Percentiles rank a stretch among this genome's conserved stretches.
These are phyloP conservation scores for Debaryomyces sp. DNA, from an alignment of 1,139 yeast species.

Conservation along the genomic window DNA sequence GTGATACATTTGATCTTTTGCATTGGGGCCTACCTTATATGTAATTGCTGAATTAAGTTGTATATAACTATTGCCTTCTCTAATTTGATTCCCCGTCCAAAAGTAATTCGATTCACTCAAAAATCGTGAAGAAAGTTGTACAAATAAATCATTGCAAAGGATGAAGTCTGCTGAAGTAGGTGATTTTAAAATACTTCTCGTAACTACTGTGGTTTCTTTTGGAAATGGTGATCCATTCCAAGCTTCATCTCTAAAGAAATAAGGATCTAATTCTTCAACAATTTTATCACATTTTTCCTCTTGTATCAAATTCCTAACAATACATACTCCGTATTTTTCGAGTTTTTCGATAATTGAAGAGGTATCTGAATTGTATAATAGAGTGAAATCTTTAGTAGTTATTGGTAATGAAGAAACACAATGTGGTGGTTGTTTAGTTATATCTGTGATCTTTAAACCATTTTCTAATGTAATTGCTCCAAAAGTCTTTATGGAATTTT, in stretches of 20 bases:
- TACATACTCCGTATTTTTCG: constrained; percentile 22
- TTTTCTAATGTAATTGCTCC: neutral
- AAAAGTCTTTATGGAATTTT: neutral
- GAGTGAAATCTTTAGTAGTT: neutral
- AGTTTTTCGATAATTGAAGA: constrained; percentile 14
- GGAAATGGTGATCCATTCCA: constrained; percentile 26
- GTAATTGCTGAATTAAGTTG: constrained; percentile 26
- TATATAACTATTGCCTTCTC: constrained; percentile 20
- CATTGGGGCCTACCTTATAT: constrained; percentile 29
- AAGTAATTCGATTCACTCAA: constrained; percentile 20
- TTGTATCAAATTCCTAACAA: constrained; percentile 19
- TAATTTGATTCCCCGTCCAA: constrained; percentile 21
- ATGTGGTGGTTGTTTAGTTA: neutral
- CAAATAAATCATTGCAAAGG: constrained; percentile 16
- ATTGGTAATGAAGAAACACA: neutral
- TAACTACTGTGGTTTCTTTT: constrained; percentile 19
- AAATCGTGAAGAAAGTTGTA: constrained; percentile 16
- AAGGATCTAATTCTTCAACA: constrained; percentile 19
- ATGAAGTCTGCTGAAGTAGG: constrained; percentile 18
- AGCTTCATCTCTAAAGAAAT: constrained; percentile 17
- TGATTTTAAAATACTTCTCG: constrained; percentile 21
- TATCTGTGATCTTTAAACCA: neutral
- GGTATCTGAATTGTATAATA: neutral
- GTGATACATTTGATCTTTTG: constrained; percentile 23
- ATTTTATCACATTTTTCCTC: constrained; percentile 15